These are phyloP conservation scores for Microstegium vimineum DNA, from an alignment of 176 grass and related monocot genomes.

Conservation along the genomic window DNA sequence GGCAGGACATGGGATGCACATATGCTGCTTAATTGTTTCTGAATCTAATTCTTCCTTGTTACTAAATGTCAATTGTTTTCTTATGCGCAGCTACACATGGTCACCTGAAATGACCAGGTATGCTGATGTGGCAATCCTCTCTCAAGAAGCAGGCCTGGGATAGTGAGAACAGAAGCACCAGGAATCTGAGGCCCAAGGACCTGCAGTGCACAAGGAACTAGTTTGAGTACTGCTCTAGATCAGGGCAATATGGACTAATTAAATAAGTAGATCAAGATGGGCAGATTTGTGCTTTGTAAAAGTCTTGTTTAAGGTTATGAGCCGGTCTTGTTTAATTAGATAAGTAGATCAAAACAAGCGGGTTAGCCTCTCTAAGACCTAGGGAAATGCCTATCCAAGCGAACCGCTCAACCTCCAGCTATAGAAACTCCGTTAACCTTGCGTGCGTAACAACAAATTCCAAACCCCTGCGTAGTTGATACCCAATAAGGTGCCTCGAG, in stretches of 20 bases:
- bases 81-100: not conserved
- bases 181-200: not conserved
- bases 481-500: too few species aligned
- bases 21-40: not conserved
- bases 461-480: too few species aligned
- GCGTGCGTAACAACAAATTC: too few species aligned
- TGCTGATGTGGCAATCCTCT: not conserved
- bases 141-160: not conserved
- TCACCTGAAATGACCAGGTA: not conserved
- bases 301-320: not conserved
- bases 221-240: not conserved
- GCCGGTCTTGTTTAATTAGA: too few species aligned
- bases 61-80: not conserved
- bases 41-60: not conserved
- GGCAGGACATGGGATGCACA: not conserved
- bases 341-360: too few species aligned
- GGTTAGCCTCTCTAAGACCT: too few species aligned
- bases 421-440: too few species aligned
- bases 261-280: not conserved
- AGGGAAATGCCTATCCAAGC: too few species aligned
- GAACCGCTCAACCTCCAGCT: too few species aligned
- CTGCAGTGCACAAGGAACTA: not conserved
- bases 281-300: not conserved
- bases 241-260: not conserved
- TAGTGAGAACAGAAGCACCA: not conserved